Evolutionary conservation across 2,329 filamentous ascomycete species (phyloP).

Genomic region (Tolypocladium guangdongense): DNA sequence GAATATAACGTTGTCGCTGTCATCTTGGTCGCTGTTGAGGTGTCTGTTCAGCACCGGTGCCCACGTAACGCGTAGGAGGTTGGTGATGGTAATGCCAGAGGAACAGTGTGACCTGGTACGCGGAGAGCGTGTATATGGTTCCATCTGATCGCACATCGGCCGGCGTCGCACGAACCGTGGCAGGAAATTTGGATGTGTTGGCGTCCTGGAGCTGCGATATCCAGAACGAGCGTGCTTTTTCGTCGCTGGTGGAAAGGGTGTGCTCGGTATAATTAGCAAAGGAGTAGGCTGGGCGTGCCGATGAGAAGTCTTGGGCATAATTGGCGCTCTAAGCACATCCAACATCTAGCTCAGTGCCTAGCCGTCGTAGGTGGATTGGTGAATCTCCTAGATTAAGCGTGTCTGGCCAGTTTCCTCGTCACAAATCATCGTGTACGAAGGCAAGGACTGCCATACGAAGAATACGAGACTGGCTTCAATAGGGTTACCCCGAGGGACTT

Average conservation of each 20-base stretch:
- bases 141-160: conserved; percentile 1
- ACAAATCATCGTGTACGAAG: conserved; percentile 3
- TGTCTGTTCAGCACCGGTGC: conserved; percentile 12
- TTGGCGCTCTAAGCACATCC: conserved; percentile 2
- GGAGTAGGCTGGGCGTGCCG: not conserved
- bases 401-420: too few species aligned
- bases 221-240: not conserved
- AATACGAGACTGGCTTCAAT: not conserved
- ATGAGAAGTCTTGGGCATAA: not conserved
- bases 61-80: conserved; percentile 14
- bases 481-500: not conserved
- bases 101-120: not conserved
- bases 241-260: not conserved
- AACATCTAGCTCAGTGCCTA: conserved; percentile 6
- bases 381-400: conserved; percentile 2
- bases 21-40: conserved; percentile 2
- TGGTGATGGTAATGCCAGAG: conserved; percentile 8
- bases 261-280: conserved; percentile 5
- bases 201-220: not conserved
- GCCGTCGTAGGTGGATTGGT: conserved; percentile 14
- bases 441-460: conserved; percentile 5
- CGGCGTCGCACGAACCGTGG: not conserved
- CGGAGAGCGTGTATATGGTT: not conserved
- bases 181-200: not conserved
- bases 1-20: conserved; percentile 12